Percentiles rank a stretch among this genome's conserved stretches.
Evolutionary conservation across 176 grass and related monocot species (phyloP).

Genomic region (Paspalum vaginatum): DNA sequence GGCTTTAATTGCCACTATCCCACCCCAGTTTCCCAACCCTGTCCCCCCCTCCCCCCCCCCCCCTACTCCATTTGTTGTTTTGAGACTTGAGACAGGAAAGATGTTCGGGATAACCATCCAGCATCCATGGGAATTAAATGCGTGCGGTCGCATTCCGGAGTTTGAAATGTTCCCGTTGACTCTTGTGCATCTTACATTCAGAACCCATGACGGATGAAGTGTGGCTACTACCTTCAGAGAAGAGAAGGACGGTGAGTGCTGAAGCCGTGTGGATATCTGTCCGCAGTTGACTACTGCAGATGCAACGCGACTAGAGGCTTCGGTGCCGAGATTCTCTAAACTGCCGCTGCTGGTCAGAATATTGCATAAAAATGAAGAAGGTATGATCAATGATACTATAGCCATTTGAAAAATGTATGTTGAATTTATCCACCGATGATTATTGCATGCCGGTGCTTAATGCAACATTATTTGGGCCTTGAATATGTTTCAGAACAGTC

Average conservation of each 20-base stretch:
- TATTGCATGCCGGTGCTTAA: neutral
- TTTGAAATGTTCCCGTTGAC: neutral
- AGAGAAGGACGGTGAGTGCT: neutral
- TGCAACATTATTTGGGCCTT: constrained; percentile 1
- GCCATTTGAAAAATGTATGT: neutral
- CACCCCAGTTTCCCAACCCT: too few relatives aligned
- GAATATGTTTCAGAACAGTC: neutral
- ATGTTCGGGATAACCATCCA: neutral
- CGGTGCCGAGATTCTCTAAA: constrained; percentile 24
- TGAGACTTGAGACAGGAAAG: neutral
- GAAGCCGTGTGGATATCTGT: neutral
- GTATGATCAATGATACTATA: neutral
- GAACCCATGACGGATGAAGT: constrained; percentile 9
- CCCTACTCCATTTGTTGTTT: too few relatives aligned
- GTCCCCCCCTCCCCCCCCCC: too few relatives aligned
- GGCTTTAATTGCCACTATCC: too few relatives aligned
- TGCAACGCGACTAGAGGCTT: neutral
- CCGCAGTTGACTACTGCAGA: neutral
- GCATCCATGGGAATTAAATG: neutral
- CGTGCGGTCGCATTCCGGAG: neutral
- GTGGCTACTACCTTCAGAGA: neutral
- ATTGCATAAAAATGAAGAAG: neutral
- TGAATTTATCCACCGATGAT: neutral
- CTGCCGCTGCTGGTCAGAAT: neutral
- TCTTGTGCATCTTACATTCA: neutral